Evolutionary conservation across 2,329 filamentous ascomycete species (phyloP).

Genomic region (Zalaria sp.): DNA sequence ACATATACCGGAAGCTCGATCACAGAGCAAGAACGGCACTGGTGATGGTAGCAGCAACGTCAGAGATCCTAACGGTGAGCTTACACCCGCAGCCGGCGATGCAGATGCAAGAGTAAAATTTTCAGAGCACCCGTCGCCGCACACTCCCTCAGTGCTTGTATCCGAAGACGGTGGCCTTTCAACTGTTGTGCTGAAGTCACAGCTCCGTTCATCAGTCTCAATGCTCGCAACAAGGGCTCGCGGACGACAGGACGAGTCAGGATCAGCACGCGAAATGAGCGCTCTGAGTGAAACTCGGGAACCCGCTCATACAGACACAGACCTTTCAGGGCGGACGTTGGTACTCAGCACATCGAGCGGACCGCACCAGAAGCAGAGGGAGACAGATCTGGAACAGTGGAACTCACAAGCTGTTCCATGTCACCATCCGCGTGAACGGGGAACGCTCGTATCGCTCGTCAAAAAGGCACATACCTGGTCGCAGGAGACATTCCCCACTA

Average conservation of each 20-base stretch:
- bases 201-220: background rate
- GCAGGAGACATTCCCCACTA: slow-evolving; percentile 58
- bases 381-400: background rate
- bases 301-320: background rate
- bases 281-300: background rate
- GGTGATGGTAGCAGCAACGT: background rate
- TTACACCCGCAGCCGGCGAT: background rate
- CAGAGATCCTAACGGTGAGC: background rate
- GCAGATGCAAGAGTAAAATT: background rate
- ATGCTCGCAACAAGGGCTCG: background rate
- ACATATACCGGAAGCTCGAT: slow-evolving; percentile 1
- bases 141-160: background rate
- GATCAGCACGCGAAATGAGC: background rate
- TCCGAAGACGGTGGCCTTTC: background rate
- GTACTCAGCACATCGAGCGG: background rate
- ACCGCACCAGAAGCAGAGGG: background rate
- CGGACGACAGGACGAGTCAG: background rate
- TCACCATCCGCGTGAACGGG: slow-evolving; percentile 8
- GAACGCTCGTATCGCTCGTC: slow-evolving; percentile 40
- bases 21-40: slow-evolving; percentile 2
- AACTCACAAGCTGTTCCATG: too few species aligned
- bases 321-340: background rate
- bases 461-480: slow-evolving; percentile 39
- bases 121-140: background rate
- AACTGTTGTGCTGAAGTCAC: background rate